Evolutionary conservation across 2,329 filamentous ascomycete genomes (phyloP), one percentile per base, ranked within the genome.

Genomic region (Colletotrichum horii): DNA sequence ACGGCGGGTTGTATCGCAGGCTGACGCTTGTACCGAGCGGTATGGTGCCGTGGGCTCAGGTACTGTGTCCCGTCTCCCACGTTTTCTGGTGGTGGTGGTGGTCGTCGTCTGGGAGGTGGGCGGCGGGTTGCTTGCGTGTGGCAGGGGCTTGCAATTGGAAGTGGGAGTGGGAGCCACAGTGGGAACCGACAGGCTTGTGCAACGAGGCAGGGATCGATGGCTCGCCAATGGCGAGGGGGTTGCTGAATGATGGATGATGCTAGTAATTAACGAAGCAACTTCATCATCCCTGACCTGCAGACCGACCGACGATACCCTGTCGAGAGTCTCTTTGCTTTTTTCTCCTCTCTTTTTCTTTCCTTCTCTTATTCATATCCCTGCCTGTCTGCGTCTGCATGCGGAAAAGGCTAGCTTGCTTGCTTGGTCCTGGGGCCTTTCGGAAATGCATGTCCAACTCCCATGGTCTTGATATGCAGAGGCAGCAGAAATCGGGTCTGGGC

Each of bases 151-250:
- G 28, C 64, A 66, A 66, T 61, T 74, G 70, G 66, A 43, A 43
- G 65, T 70, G 71, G 55, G 52, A 24, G 65, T 75, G 58, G 52
- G 65, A 70, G 66, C 74, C 30, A 77, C 55, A 16, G 76, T 77
- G 70, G 76, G 74, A 77, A 75, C 71, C 58, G 64, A 68, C 74
- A 76, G 74, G 74, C 74, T 68, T 74, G 76, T 77, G 67, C 71
- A 65, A 76, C 67, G 62, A 67, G 32, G 60, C 74, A 70, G 22
- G 66, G 74, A 70, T 74, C 36, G 36, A 8, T 55, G 65, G 52
- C 30, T 34, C 66, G 66, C 65, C 60, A 73, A 56, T 62, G 24
- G 30, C 67, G 55, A 58, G 26, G 67, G 24, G 24, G 24, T 60
- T 69, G 67, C 55, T 62, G 34, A 30, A 61, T 52, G 32, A 70